These are phyloP conservation scores for Raddia distichophylla DNA, from an alignment of 176 grass and related monocot genomes.

Conservation along the genomic window DNA sequence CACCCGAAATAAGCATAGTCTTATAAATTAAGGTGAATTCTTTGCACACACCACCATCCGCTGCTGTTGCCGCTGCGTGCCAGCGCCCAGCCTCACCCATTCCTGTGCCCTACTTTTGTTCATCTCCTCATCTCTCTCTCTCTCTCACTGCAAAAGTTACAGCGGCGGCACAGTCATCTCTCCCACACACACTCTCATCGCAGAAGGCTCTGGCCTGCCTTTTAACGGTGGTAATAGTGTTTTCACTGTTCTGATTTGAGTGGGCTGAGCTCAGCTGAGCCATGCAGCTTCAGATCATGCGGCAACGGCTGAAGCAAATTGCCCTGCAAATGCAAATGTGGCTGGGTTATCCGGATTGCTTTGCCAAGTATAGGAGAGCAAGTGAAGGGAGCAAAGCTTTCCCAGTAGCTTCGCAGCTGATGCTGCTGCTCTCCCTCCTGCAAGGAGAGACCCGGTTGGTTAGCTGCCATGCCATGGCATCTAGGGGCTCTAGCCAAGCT, in stretches of 20 bases:
- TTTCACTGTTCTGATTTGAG: neutral
- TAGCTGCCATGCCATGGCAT: neutral
- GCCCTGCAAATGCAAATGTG: slow-evolving; percentile 21
- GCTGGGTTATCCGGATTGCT: slow-evolving; percentile 50
- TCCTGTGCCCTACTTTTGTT: neutral
- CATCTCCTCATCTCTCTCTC: neutral
- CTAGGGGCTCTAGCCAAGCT: neutral
- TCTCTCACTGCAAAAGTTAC: slow-evolving; percentile 22
- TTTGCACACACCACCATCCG: neutral
- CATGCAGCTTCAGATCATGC: neutral
- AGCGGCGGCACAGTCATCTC: neutral
- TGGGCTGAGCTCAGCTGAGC: too few relatives aligned
- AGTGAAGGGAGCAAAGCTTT: neutral
- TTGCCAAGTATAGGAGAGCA: slow-evolving; percentile 57
- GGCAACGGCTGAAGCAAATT: neutral
- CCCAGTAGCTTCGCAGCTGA: neutral
- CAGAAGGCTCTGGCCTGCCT: neutral
- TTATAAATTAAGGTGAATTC: slow-evolving; percentile 38
- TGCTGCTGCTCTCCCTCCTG: neutral
- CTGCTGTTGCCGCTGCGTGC: neutral
- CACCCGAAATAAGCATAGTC: slow-evolving; percentile 35
- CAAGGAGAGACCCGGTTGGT: neutral
- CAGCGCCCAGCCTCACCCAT: neutral
- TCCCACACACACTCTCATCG: rapidly evolving
- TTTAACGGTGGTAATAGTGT: slow-evolving; percentile 47